Evolutionary conservation across 495 filamentous ascomycete genomes (phyloP).

Genomic region (Saxispiralis lemnorum): DNA sequence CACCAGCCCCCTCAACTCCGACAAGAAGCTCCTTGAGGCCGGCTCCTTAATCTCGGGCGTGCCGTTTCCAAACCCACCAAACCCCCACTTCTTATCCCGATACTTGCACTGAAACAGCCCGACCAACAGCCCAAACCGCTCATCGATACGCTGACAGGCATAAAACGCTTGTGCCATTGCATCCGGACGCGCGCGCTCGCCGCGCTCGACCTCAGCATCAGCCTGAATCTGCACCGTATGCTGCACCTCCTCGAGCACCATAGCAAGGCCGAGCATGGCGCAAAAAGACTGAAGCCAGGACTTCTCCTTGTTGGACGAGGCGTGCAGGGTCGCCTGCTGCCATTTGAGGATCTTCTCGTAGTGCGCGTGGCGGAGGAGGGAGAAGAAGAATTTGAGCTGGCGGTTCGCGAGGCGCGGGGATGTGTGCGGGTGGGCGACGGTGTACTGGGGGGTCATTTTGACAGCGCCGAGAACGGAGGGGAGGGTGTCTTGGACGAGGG

Average conservation of each 20-base stretch:
- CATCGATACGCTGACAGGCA: constrained; percentile 20
- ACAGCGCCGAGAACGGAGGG: constrained; percentile 12
- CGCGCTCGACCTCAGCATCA: constrained; percentile 14
- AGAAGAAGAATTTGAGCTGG: constrained; percentile 27
- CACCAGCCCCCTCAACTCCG: constrained; percentile 17
- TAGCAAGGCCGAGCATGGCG: constrained; percentile 20
- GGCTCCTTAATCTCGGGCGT: constrained; percentile 13
- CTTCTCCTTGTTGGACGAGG: constrained; percentile 15
- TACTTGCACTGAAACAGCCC: constrained; percentile 26
- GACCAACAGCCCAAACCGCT: constrained; percentile 18
- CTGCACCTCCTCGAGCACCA: constrained; percentile 25
- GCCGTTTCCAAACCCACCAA: constrained; percentile 12
- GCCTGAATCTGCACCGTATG: constrained; percentile 22
- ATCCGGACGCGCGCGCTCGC: constrained; percentile 3
- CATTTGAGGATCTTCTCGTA: constrained; percentile 21
- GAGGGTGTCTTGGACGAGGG: constrained; percentile 18
- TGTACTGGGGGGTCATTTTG: constrained; percentile 3
- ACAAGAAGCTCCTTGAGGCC: constrained; percentile 15
- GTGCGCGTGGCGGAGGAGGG: constrained; percentile 16
- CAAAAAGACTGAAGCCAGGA: constrained; percentile 24
- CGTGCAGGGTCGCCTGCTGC: constrained; percentile 21
- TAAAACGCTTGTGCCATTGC: constrained; percentile 15
- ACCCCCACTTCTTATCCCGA: constrained; percentile 18
- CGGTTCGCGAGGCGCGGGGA: constrained; percentile 26
- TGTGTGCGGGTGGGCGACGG: constrained; percentile 9